These are phyloP conservation scores for Pseudogymnoascus pannorum DNA, from an alignment of 2,329 filamentous ascomycete genomes.

Conservation along the genomic window DNA sequence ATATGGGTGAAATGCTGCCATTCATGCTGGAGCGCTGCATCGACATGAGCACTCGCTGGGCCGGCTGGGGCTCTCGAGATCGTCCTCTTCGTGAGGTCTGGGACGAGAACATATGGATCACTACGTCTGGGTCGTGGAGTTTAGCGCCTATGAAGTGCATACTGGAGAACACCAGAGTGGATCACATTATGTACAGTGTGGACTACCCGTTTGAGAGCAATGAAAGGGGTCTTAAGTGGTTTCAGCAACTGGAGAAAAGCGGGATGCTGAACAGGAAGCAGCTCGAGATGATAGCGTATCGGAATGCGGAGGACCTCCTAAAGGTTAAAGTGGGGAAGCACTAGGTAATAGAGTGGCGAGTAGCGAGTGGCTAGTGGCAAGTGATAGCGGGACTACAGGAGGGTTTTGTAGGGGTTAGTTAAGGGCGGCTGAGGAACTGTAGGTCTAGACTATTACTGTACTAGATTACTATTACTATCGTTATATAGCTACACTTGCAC, in stretches of 20 bases:
- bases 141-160: slow-evolving; percentile 39
- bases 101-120: slow-evolving; percentile 48
- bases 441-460: background rate
- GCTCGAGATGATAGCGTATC: slow-evolving; percentile 41
- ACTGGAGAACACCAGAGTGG: slow-evolving; percentile 34
- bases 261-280: slow-evolving; percentile 42
- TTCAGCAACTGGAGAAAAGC: slow-evolving; percentile 41
- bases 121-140: slow-evolving; percentile 44
- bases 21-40: slow-evolving; percentile 43
- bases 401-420: background rate
- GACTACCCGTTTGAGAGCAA: slow-evolving; percentile 49
- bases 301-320: slow-evolving; percentile 44
- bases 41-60: slow-evolving; percentile 17
- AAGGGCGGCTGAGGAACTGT: background rate
- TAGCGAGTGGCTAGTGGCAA: too few species aligned
- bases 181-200: slow-evolving; percentile 48
- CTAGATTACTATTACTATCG: background rate
- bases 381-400: background rate
- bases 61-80: background rate
- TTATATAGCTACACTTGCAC: too few species aligned
- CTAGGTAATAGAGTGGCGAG: too few species aligned
- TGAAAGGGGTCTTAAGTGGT: slow-evolving; percentile 40
- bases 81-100: slow-evolving; percentile 41
- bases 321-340: background rate
- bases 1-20: slow-evolving; percentile 45